Conservation (phyloP, 257 asterid genomes). For the Thymus mandschuricus region DNA sequence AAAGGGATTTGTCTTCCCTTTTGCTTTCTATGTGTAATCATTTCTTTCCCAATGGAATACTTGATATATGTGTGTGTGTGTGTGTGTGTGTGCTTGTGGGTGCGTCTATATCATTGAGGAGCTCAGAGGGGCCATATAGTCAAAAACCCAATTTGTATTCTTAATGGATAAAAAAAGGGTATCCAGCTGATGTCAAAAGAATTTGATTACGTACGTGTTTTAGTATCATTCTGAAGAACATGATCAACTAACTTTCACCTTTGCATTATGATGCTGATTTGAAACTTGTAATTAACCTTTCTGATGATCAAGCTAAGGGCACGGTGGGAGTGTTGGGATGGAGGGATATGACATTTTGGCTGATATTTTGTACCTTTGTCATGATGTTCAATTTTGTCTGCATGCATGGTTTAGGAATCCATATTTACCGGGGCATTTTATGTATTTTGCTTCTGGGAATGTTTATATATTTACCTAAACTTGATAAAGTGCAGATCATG, state of each 20-base stretch:
- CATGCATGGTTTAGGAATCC: neutral
- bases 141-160: neutral
- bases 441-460: neutral
- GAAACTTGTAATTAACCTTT: slow-evolving; percentile 2
- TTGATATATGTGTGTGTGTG: slow-evolving; percentile 1
- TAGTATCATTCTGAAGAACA: neutral
- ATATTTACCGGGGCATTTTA: slow-evolving; percentile 4
- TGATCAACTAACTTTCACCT: neutral
- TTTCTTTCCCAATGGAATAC: slow-evolving; percentile 1
- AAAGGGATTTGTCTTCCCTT: slow-evolving; percentile 10
- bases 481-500: slow-evolving; percentile 61
- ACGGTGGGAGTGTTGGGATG: neutral
- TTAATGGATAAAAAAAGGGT: neutral
- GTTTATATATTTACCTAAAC: neutral
- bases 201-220: neutral
- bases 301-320: neutral
- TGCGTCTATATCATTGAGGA: slow-evolving; percentile 8
- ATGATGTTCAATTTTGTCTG: slow-evolving; percentile 4
- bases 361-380: slow-evolving; percentile 14
- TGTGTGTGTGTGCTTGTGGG: slow-evolving; percentile 17
- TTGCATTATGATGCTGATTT: neutral
- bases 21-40: slow-evolving; percentile 1
- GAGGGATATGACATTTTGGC: slow-evolving; percentile 5
- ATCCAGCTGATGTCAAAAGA: slow-evolving; percentile 6
- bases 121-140: neutral